These are phyloP conservation scores for Gymnopus androsaceus DNA, from an alignment of 1,284 basidiomycete species.

Conservation along the genomic window DNA sequence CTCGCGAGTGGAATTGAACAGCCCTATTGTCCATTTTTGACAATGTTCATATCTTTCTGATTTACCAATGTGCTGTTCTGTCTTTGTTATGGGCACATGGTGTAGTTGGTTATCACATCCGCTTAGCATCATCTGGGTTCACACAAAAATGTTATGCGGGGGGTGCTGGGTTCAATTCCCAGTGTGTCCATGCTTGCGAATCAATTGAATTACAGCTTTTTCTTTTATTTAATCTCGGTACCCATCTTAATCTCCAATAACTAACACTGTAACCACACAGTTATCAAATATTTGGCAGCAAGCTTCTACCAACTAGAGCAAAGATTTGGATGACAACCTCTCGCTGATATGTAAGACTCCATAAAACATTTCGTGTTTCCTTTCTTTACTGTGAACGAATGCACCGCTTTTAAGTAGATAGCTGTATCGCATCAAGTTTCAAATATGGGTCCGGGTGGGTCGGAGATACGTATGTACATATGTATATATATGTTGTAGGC, in stretches of 20 bases:
- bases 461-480: not conserved
- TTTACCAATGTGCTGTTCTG: no score
- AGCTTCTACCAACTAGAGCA: no score
- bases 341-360: no score
- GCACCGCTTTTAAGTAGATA: no score
- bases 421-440: not conserved
- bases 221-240: not conserved
- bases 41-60: no score
- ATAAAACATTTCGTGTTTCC: no score
- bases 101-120: constrained; percentile 25
- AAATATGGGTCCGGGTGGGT: not conserved
- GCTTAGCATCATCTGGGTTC: no score
- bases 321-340: no score
- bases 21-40: no score
- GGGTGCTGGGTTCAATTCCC: constrained; percentile 25
- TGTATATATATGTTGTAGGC: not conserved
- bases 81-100: constrained; percentile 19
- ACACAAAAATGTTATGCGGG: constrained; percentile 18
- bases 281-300: no score
- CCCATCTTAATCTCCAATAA: not conserved
- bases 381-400: no score
- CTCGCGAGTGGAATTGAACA: no score
- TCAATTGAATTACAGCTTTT: not conserved
- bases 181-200: constrained; percentile 21
- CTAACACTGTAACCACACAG: not conserved